Base-by-base conservation (phyloP, 1,284 basidiomycete genomes). In the Entoloma clypeatum region DNA sequence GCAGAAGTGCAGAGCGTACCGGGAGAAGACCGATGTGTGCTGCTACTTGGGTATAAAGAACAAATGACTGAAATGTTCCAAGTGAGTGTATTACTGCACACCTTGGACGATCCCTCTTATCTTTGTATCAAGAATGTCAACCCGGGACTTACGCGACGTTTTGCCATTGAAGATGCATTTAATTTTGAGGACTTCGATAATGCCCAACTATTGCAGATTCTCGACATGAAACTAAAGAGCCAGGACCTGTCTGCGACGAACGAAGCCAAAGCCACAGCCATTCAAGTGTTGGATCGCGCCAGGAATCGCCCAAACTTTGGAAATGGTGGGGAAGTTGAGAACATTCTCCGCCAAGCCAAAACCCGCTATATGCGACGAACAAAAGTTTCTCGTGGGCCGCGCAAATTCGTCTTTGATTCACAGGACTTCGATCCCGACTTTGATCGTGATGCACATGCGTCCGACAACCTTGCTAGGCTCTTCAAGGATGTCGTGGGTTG, bases 11-110 rank as follows among this genome's bases (percentile, higher is more conserved):
- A 85, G 51, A 80, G 71, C 39, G 68, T 69, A 1, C 77, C 78
- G 0, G 80, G 81, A 0, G 81, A 84, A 44, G 82, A 84, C 51
- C 71, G 81, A 3, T 82, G 79, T 43, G 78, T 84, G 1, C 62
- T 84, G 19, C 53, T 84, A 25, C 57, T 82, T 1, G 81, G 82
- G 8, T 85, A 85, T 54, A 74, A 76, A 45, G 63, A 73, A 0
- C 65, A 82, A 49, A 84, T 85, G 68, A 58, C 64, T 22, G 75
- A 81, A 16, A 84, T 84, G 81, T 84, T 85, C 52, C 78, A 81
- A 63, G 81, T 81, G 51, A 44, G 26, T 36, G 3, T 17, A n/a
- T n/a, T n/a, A 5, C 17, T 16, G 21, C 7, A 33, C 3, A 13
- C 5, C 4, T 8, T 29, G 17, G n/a, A 10, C 13, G 19, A 4